Conservation (phyloP, 1,139 yeast species). For the Protomyces macrosporus region DNA sequence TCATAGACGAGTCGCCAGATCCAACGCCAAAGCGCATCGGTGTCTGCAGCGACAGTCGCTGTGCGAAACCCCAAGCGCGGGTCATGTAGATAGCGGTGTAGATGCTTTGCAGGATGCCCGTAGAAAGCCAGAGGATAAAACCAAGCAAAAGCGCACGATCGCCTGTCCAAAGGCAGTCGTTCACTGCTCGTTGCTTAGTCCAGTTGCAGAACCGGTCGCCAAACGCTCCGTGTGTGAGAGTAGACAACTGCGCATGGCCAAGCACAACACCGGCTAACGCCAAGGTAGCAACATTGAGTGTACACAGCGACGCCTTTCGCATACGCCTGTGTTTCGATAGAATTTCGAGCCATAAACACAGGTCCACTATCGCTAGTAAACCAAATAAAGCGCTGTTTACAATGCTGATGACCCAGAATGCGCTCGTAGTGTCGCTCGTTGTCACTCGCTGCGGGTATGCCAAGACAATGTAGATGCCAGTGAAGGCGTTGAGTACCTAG, state of each 20-base stretch:
- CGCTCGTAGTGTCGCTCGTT: not conserved
- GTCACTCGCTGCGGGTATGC: not conserved
- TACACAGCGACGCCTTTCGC: too few relatives aligned
- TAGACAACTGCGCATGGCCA: not conserved
- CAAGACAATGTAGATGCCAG: not conserved
- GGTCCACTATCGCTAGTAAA: not conserved
- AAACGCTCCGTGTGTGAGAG: not conserved
- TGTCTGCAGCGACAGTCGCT: not conserved
- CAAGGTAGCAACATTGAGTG: not conserved
- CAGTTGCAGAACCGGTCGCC: not conserved
- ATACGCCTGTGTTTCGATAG: not conserved
- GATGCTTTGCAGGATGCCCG: slow-evolving; percentile 2
- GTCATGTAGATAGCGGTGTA: not conserved
- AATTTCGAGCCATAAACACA: not conserved
- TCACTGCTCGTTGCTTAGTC: too few relatives aligned
- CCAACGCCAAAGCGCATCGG: not conserved
- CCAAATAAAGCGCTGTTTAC: not conserved
- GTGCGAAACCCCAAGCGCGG: not conserved
- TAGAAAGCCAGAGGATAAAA: slow-evolving; percentile 8
- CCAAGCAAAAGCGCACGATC: not conserved
- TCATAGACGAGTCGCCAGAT: not conserved
- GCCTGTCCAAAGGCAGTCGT: not conserved
- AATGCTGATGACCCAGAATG: not conserved
- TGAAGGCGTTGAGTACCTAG: not conserved
- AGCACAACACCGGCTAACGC: not conserved